Evolutionary conservation across 1,284 basidiomycete species (phyloP), one percentile per base, ranked within the genome.

Genomic region (Ustilago shanxiensis): DNA sequence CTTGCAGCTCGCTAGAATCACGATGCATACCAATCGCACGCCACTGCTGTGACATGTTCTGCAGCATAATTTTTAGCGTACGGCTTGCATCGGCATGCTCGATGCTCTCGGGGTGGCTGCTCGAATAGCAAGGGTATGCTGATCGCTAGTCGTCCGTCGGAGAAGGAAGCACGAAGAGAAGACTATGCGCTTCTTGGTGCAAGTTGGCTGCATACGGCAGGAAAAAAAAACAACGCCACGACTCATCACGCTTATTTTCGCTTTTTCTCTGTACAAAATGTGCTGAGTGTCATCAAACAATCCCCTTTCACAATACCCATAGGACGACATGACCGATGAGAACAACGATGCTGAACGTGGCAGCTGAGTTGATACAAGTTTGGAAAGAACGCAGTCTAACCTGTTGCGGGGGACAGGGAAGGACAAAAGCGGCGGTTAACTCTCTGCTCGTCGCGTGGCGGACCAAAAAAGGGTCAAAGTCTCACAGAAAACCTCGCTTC

Each of bases 1-100:
- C n/a, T n/a, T n/a, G n/a, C n/a, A n/a, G n/a, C 44, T 45, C 44
- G 44, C n/a, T 22, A 45, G 44, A 45, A 37, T 37, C 35, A 37
- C 35, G 13, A 22, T 45, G 18, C 44, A 22, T 22, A 13, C n/a
- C 22, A 20, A 20, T 41, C 18, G 16, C 18, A 6, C 39, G 13
- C 13, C n/a, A 20, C 39, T 41, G n/a, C n/a, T 41, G 39, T 41
- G 6, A 20, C n/a, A 45, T 45, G 7, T 3, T 45, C 11, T 37
- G 35, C 35, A 37, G 35, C 8, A 37, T 7, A 7, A 7, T 11
- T 14, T 22, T 20, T 4, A 9, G 11, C n/a, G n/a, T 7, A 6
- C 20, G 44, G 44, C 44, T 45, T 45, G 44, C 44, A 41, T 41
- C n/a, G 39, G 39, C 39, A 41, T 45, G n/a, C 44, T n/a, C 4